These are phyloP conservation scores for Brassica carinata DNA, from an alignment of 345 rosid genomes.

Conservation along the genomic window DNA sequence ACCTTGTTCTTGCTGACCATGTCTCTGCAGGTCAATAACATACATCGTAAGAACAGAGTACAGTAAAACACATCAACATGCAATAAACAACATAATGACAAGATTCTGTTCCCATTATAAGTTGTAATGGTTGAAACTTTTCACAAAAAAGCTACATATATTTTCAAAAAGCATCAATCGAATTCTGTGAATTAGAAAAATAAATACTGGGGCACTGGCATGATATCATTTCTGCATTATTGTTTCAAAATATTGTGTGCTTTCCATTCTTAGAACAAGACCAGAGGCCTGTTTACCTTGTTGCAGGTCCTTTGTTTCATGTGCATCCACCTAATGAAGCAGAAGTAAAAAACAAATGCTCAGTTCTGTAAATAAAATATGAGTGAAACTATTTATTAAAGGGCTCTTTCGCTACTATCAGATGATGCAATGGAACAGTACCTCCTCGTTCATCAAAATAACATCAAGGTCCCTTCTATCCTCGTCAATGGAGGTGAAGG, in stretches of 20 bases:
- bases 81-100: neutral
- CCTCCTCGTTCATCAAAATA: constrained; percentile 51
- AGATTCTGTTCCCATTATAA: neutral
- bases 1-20: constrained; percentile 66
- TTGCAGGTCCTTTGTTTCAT: constrained; percentile 31
- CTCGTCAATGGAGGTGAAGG: constrained; percentile 31
- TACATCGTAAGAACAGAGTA: constrained; percentile 15
- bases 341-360: neutral
- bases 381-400: neutral
- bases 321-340: constrained; percentile 28
- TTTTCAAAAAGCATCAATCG: neutral
- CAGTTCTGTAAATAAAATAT: neutral
- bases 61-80: constrained; percentile 27
- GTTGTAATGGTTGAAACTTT: neutral
- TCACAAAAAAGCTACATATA: neutral
- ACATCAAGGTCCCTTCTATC: constrained; percentile 45
- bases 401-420: neutral
- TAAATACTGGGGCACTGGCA: neutral
- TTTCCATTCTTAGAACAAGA: neutral
- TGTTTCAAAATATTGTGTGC: neutral
- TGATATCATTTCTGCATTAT: neutral
- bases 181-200: too few species aligned
- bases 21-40: constrained; percentile 54
- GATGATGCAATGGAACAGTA: constrained; percentile 27
- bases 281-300: constrained; percentile 21